Percentiles rank a stretch among this genome's conserved stretches.
Conservation (phyloP, 2,329 filamentous ascomycete species). For the Graphium sp. region DNA sequence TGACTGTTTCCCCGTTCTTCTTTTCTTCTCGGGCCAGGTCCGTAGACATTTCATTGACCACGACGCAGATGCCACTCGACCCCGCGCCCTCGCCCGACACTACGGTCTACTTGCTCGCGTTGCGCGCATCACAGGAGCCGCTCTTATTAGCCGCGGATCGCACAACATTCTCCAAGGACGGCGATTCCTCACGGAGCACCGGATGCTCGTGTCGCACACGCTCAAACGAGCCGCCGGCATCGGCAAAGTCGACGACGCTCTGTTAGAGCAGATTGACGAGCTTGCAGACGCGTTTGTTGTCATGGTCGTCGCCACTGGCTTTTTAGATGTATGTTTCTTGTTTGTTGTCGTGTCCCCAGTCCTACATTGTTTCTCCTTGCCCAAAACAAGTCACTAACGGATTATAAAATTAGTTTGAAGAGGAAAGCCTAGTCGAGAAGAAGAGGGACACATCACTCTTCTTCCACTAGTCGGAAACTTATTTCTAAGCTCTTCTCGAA, state of each 20-base stretch:
- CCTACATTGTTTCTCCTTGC: too few species aligned
- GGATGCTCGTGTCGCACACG: slow-evolving; percentile 69
- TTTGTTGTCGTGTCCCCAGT: too few species aligned
- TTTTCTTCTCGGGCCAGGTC: slow-evolving; percentile 1
- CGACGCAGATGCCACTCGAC: slow-evolving; percentile 42
- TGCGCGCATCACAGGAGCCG: slow-evolving; percentile 65
- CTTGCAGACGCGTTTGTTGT: slow-evolving; percentile 75
- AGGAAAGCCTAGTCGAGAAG: slow-evolving; percentile 16
- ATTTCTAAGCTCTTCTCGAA: too few species aligned
- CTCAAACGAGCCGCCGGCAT: slow-evolving; percentile 82
- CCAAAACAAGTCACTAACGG: too few species aligned
- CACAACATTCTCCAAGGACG: slow-evolving; percentile 71
- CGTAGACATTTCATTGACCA: slow-evolving; percentile 7
- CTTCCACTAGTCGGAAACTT: slow-evolving; percentile 26
- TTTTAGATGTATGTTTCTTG: slow-evolving; percentile 55
- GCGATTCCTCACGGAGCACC: slow-evolving; percentile 66
- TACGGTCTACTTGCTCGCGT: slow-evolving; percentile 71
- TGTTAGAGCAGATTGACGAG: slow-evolving; percentile 51
- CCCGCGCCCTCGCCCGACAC: slow-evolving; percentile 58
- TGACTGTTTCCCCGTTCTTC: slow-evolving; percentile 5
- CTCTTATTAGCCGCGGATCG: slow-evolving; percentile 63
- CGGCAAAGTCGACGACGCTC: slow-evolving; percentile 23
- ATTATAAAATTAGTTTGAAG: slow-evolving; percentile 21
- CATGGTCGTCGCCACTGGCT: slow-evolving; percentile 66
- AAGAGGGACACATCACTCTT: slow-evolving; percentile 15